Conservation (phyloP, 441 rosid species). For the Erodium texanum region DNA sequence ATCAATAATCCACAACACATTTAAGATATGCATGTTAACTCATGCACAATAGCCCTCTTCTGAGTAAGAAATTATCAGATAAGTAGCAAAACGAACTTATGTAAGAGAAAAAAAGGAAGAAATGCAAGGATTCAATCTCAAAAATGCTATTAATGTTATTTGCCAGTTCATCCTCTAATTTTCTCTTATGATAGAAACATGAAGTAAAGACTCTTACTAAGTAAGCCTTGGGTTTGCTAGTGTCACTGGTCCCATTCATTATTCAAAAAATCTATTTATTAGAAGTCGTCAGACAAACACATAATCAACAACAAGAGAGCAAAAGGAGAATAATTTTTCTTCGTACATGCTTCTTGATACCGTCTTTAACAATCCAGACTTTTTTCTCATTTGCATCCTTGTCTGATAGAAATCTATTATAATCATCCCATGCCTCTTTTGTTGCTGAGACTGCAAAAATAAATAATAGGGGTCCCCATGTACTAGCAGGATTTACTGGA, state of each 20-base stretch:
- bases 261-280: not conserved
- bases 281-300: conserved; percentile 1
- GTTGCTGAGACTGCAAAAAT: conserved; percentile 95
- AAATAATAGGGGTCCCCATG: conserved; percentile 96
- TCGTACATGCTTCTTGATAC: conserved; percentile 72
- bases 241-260: not conserved
- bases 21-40: too few species aligned
- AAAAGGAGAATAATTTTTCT: conserved; percentile 14
- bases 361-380: conserved; percentile 81
- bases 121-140: not conserved
- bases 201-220: not conserved
- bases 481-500: conserved; percentile 98
- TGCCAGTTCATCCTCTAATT: not conserved
- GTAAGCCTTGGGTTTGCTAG: not conserved
- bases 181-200: not conserved
- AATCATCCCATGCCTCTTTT: conserved; percentile 99
- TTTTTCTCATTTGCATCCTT: conserved; percentile 93
- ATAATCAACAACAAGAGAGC: conserved; percentile 1
- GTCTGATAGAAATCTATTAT: conserved; percentile 87
- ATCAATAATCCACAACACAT: not conserved
- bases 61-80: not conserved
- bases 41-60: not conserved
- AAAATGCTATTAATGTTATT: not conserved
- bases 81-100: not conserved
- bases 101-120: not conserved